phyloP scores from a whole-genome alignment of 345 rosid species.

The Gossypium australe region DNA sequence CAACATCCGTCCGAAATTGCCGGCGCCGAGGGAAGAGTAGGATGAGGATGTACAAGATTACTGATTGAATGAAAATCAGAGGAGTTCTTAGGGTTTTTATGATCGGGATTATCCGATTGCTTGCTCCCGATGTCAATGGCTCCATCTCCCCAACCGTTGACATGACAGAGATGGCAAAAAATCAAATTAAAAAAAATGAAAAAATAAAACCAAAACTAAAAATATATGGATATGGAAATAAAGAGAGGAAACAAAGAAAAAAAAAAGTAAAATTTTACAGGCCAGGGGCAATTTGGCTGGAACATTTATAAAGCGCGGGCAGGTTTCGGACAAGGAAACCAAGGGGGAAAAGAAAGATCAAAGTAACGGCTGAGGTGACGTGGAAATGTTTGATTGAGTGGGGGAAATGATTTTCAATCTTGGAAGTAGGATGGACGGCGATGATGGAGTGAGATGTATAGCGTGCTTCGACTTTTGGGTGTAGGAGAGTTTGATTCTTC shows the following conservation, averaged over 20 bases:
- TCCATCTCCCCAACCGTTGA: constrained; percentile 69
- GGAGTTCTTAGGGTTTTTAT: constrained; percentile 42
- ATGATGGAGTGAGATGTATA: background rate
- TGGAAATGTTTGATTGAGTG: background rate
- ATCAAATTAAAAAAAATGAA: background rate
- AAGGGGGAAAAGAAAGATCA: background rate
- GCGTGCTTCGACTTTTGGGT: background rate
- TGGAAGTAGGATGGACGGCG: background rate
- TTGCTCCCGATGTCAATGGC: constrained; percentile 90
- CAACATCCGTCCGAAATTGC: constrained; percentile 15
- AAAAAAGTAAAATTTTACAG: background rate
- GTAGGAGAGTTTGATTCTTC: background rate
- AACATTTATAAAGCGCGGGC: constrained; percentile 15
- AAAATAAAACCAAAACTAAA: constrained; percentile 4
- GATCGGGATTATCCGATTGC: constrained; percentile 89
- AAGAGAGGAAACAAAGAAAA: background rate
- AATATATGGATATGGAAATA: background rate
- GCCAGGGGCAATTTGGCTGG: background rate
- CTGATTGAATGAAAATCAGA: constrained; percentile 42
- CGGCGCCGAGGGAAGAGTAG: constrained; percentile 64
- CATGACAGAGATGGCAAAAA: constrained; percentile 26
- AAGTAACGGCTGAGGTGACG: background rate
- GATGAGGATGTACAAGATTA: constrained; percentile 51
- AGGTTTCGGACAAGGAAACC: background rate
- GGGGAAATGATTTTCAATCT: background rate